Evolutionary conservation across 352 stramenopile species (phyloP).

Genomic region (Phytopythium vexans): DNA sequence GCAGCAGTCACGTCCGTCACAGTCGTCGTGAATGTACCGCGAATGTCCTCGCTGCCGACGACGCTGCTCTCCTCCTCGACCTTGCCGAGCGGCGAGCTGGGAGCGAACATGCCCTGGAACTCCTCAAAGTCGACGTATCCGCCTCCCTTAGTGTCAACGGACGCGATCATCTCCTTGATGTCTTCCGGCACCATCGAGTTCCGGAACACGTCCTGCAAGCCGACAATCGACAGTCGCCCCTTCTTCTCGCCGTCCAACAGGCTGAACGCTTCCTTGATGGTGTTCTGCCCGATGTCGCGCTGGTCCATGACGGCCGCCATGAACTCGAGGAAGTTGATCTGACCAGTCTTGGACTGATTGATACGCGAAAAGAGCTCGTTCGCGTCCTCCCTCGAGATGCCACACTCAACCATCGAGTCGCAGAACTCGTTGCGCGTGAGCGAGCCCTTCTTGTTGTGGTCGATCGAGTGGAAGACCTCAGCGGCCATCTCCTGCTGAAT

Average conservation of each 20-base stretch:
- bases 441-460: conserved; percentile 79
- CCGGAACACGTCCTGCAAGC: conserved; percentile 85
- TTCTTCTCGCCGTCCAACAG: conserved; percentile 89
- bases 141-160: conserved; percentile 79
- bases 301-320: conserved; percentile 93
- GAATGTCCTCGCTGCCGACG: conserved; percentile 3
- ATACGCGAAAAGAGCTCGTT: conserved; percentile 74
- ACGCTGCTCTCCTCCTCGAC: conserved; percentile 30
- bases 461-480: conserved; percentile 85
- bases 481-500: conserved; percentile 75
- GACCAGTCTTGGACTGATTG: conserved; percentile 74
- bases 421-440: conserved; percentile 94
- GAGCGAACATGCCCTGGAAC: conserved; percentile 77
- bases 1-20: neutral
- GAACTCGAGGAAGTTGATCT: conserved; percentile 96
- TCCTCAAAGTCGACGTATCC: conserved; percentile 88
- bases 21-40: conserved; percentile 1
- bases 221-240: conserved; percentile 89
- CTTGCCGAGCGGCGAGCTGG: conserved; percentile 27
- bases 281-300: conserved; percentile 86
- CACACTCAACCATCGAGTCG: conserved; percentile 87
- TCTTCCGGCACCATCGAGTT: conserved; percentile 85
- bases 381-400: conserved; percentile 69
- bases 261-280: conserved; percentile 90
- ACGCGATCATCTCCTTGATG: conserved; percentile 88